Evolutionary conservation across 805 yeast species (phyloP).

Genomic region (Teunomyces funiuensis): DNA sequence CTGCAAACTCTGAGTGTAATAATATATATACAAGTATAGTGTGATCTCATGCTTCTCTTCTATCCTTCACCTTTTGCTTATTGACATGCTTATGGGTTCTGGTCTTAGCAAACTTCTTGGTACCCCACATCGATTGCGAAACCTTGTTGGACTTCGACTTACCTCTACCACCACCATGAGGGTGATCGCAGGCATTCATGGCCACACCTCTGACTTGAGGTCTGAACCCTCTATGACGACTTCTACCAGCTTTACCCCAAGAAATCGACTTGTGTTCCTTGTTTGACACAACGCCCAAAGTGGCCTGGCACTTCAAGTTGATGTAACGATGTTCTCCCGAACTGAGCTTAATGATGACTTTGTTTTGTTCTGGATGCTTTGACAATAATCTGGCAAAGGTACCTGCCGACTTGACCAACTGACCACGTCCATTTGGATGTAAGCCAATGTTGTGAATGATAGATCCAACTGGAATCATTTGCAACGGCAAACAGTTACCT

Average conservation of each 20-base stretch:
- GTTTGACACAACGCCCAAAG: conserved; percentile 90
- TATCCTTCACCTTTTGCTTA: conserved; percentile 82
- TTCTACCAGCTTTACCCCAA: conserved; percentile 96
- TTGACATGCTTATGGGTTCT: conserved; percentile 87
- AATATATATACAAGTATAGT: conserved; percentile 4
- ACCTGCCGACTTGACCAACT: conserved; percentile 92
- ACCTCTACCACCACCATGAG: conserved; percentile 99
- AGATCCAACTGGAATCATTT: conserved; percentile 93
- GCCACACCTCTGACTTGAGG: conserved; percentile 98
- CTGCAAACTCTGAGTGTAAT: neutral
- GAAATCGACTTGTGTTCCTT: conserved; percentile 86
- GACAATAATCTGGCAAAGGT: conserved; percentile 85
- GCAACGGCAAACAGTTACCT: conserved; percentile 92
- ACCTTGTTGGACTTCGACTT: conserved; percentile 94
- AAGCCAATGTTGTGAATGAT: conserved; percentile 86
- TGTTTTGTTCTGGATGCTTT: conserved; percentile 66
- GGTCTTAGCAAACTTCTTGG: conserved; percentile 90
- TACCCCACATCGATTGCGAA: conserved; percentile 97
- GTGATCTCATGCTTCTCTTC: conserved; percentile 53
- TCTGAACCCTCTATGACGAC: conserved; percentile 87
- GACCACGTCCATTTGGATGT: conserved; percentile 69
- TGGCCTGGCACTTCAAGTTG: conserved; percentile 83
- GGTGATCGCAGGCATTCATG: conserved; percentile 96
- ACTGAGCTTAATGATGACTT: conserved; percentile 78
- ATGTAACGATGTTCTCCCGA: conserved; percentile 95